These are phyloP conservation scores for Mucor circinelloides DNA, from an alignment of 371 early-diverging fungal genomes.

Conservation along the genomic window DNA sequence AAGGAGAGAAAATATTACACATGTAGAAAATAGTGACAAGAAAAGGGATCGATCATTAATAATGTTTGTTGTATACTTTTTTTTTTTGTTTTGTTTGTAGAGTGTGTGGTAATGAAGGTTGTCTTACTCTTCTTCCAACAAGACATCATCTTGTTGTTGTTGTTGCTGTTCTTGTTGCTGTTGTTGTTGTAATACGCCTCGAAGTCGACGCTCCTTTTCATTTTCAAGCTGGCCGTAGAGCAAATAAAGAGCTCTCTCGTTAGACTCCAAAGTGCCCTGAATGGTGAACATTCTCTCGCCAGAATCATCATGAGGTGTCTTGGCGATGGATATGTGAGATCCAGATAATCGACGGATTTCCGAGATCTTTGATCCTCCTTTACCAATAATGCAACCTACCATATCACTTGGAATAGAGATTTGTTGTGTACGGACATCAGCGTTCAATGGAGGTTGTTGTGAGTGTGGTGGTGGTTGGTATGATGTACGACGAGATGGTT, in stretches of 20 bases:
- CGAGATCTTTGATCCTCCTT: constrained; percentile 88
- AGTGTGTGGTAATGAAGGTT: not conserved
- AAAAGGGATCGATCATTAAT: not conserved
- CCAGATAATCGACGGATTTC: constrained; percentile 88
- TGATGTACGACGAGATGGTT: constrained; percentile 2
- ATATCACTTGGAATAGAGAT: constrained; percentile 90
- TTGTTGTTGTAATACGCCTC: constrained; percentile 26
- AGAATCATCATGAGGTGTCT: constrained; percentile 72
- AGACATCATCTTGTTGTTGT: constrained; percentile 30
- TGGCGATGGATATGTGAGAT: constrained; percentile 87
- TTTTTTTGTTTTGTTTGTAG: not conserved
- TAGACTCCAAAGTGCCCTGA: constrained; percentile 83
- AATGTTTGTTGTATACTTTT: constrained; percentile 5
- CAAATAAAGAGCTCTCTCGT: constrained; percentile 87
- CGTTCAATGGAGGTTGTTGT: not conserved
- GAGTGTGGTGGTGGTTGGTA: constrained; percentile 10
- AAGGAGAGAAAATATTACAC: constrained; percentile 6
- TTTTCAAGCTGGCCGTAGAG: constrained; percentile 88
- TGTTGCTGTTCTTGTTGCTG: not conserved
- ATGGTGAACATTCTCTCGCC: constrained; percentile 91
- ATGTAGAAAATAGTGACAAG: not conserved
- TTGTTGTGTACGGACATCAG: constrained; percentile 68
- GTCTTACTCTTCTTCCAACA: constrained; percentile 34
- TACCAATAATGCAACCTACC: constrained; percentile 95
- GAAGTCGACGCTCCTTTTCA: constrained; percentile 81